Evolutionary conservation across 495 filamentous ascomycete genomes (phyloP), one percentile per base, ranked within the genome.

Genomic region (Podospora australis): DNA sequence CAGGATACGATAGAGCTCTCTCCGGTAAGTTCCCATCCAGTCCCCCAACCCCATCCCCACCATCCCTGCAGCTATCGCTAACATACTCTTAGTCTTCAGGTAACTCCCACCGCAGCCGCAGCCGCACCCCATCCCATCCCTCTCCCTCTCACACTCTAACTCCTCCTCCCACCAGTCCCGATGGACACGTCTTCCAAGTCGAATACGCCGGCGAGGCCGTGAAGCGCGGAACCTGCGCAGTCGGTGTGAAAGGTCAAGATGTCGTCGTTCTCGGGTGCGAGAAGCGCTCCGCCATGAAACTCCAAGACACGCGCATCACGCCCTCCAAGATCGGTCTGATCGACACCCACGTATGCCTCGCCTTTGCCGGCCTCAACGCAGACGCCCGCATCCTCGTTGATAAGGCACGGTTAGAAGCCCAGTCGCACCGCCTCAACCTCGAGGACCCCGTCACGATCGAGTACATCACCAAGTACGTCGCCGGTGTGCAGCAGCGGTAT

Each of bases 161-260:
- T 55, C 74, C 64, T 71, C 56, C 39, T 42, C 49, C 52, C 41
- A 23, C 22, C 56, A 96, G 91, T 75, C 92, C 92, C 56, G 92
- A 98, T 72, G 92, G 92, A 69, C 92, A 98, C 74, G 91, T 98
- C 57, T 97, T 98, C 77, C 92, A 98, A 69, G 92, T 98, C 59
- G 92, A 98, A 77, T 98, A 98, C 78, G 92, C 92, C 48, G 86
- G 95, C 52, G 92, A 98, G 77, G 92, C 92, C 46, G 92, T 98
- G 49, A 98, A 98, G 74, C 73, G 92, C 88, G 92, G 90, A 66
- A 98, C 92, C 57, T 98, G 92, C 73, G 92, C 92, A 39, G 92
- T 98, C 43, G 92, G 88, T 50, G 92, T 98, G 53, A 98, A 98
- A 75, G 92, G 92, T 64, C 78, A 80, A 54, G 85, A 91, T 64